Conservation (phyloP, 2,329 filamentous ascomycete genomes). For the Escovopsis weberi region DNA sequence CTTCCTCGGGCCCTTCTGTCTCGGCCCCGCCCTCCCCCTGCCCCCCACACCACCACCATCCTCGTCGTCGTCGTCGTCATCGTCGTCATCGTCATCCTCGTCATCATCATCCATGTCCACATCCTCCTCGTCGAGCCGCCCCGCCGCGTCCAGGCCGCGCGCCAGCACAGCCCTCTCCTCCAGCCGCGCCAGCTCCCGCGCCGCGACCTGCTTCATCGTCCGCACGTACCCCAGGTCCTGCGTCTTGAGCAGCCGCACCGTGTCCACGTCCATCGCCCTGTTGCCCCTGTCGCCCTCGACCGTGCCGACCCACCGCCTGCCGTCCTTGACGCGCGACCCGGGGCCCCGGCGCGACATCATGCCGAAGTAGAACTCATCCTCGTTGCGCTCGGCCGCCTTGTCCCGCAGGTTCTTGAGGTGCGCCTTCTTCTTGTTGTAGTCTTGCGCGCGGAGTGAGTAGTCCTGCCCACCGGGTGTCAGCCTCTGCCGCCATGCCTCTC, state of each 20-base stretch:
- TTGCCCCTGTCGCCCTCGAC: constrained; percentile 45
- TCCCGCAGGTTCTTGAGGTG: constrained; percentile 43
- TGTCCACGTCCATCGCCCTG: constrained; percentile 38
- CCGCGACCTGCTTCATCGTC: constrained; percentile 44
- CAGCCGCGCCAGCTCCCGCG: constrained; percentile 41
- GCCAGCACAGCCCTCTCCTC: constrained; percentile 38
- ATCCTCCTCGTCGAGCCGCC: constrained; percentile 17
- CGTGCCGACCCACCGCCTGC: constrained; percentile 38
- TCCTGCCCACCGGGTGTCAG: constrained; percentile 26
- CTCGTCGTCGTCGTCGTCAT: constrained; percentile 19
- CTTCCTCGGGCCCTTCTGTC: constrained; percentile 26
- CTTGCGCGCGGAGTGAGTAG: constrained; percentile 49
- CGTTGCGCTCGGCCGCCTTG: constrained; percentile 51
- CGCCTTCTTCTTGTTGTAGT: constrained; percentile 51
- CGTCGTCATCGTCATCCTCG: constrained; percentile 17
- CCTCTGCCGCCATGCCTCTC: not conserved
- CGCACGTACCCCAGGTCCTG: constrained; percentile 53
- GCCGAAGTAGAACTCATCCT: constrained; percentile 60
- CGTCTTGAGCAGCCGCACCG: constrained; percentile 50
- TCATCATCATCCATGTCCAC: constrained; percentile 15
- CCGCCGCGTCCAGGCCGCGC: constrained; percentile 21
- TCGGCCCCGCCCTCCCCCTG: constrained; percentile 13
- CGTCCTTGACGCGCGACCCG: constrained; percentile 32
- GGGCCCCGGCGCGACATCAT: constrained; percentile 51
- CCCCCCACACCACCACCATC: constrained; percentile 12